A percentile compares a stretch with the other conserved stretches of the same genome.
phyloP scores from a whole-genome alignment of 1,284 basidiomycete genomes.

The Cryptococcus hybrid region DNA sequence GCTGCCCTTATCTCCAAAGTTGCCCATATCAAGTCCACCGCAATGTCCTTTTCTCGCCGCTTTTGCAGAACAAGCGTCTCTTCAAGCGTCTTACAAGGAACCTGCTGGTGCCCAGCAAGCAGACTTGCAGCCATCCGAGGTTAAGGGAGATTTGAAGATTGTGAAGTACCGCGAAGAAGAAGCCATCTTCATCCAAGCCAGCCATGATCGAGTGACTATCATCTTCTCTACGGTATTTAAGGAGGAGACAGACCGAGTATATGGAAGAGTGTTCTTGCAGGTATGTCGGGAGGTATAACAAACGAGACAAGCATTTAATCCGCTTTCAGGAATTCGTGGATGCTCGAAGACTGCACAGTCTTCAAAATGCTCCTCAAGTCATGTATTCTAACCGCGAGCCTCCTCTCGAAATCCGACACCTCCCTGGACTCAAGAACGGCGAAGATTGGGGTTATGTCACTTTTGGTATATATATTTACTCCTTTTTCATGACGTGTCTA shows the following conservation, averaged over 20 bases:
- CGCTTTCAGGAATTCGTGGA: slow-evolving; percentile 89
- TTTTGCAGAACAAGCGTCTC: slow-evolving; percentile 79
- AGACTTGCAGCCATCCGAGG: slow-evolving; percentile 47
- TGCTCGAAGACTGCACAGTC: slow-evolving; percentile 84
- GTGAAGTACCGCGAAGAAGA: slow-evolving; percentile 96
- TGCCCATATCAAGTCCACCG: slow-evolving; percentile 88
- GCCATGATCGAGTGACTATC: slow-evolving; percentile 92
- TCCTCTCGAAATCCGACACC: slow-evolving; percentile 88
- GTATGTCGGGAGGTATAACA: slow-evolving; percentile 54
- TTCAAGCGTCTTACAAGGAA: slow-evolving; percentile 61
- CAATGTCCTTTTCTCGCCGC: slow-evolving; percentile 91
- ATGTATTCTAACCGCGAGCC: slow-evolving; percentile 95
- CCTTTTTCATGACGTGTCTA: background rate
- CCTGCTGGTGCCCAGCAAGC: slow-evolving; percentile 51
- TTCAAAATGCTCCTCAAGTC: slow-evolving; percentile 97
- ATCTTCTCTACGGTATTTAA: slow-evolving; percentile 97
- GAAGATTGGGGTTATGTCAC: slow-evolving; percentile 98
- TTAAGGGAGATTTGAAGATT: slow-evolving; percentile 79
- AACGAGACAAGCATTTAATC: too few relatives aligned
- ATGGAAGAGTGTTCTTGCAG: slow-evolving; percentile 97
- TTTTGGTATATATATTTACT: slow-evolving; percentile 58
- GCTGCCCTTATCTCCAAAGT: slow-evolving; percentile 77
- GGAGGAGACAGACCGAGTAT: slow-evolving; percentile 96
- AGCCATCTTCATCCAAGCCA: slow-evolving; percentile 92
- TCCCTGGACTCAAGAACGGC: slow-evolving; percentile 73